Base-by-base conservation (phyloP, 2,329 filamentous ascomycete species). In the Anthostomella pinea region DNA sequence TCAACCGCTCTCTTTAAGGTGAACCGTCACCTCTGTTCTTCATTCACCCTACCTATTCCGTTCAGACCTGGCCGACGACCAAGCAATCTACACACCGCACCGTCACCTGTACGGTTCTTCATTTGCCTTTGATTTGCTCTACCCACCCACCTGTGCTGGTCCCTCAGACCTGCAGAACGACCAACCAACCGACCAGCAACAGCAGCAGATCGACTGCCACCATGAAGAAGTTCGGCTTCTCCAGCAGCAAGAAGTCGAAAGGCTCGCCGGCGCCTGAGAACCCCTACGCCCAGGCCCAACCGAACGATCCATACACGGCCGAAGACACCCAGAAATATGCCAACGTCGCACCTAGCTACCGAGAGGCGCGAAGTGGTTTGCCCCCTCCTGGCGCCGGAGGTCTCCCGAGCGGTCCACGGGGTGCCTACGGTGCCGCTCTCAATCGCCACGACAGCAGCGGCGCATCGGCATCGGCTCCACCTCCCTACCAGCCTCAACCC, bases 201-300 rank as follows among this genome's bases (percentile, higher is more conserved):
- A 25, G 35, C 24, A 25, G 31, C 24, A 26, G 34, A 20, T 29
- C 35, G 35, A 41, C 25, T 15, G 24, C 23, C 53, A 61, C 43
- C 44, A 82, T 82, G 78, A 76, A 72, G 65, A 79, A 75, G 51
- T 79, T 81, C 49, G 72, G 73, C 31, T 72, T 79, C 33, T 78
- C 79, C 51, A 65, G 72, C 47, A 65, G 68, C 46, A 77, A 76
- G 65, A 77, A 73, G 55, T 61, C 67, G 24, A 66, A 69, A 5
- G 63, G 67, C 35, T 63, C 66, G n/a, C 54, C 64, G 18, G 53
- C 62, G 25, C 60, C 64, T 31, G 68, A 71, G 22, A 81, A 81
- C 50, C 78, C 79, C 5, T 82, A 83, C 51, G 76, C 77, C 34
- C 69, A 77, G 56, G 65, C 70, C 35, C 60, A 59, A 19, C 46